Evolutionary conservation across 768 basidiomycete genomes (phyloP), one percentile per base, ranked within the genome.

Genomic region (Galerina marginata): DNA sequence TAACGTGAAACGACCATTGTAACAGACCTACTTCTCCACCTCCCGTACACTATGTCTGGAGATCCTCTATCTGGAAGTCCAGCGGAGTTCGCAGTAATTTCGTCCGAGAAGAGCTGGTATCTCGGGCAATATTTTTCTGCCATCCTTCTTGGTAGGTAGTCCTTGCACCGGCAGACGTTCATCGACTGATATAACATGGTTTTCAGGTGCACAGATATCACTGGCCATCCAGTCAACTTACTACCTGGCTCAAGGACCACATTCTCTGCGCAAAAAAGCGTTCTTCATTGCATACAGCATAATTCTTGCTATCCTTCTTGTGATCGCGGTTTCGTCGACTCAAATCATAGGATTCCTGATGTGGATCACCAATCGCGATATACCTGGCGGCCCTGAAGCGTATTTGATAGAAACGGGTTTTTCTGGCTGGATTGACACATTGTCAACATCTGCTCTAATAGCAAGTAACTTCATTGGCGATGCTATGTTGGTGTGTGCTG

Each of bases 161-260:
- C 53, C 11, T 29, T n/a, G 11, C 29, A 33, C 0, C 0, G 9
- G 4, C 26, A 15, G 42, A 55, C 29, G 25, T 20, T 15, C 40
- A 14, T 6, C 29, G 12, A 44, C 20, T 45, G 6, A 55, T 12
- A 2, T 14, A 12, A 44, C 20, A 10, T 43, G 10, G 12, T 16
- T 56, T 25, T 4, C 45, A 56, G 55, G 55, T 6, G 55, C 38
- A 12, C 45, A 56, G 9, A 56, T 56, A 36, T 46, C 55, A 12
- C 37, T 56, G 36, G 25, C n/a, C 45, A 56, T 56, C 9, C 55
- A 56, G 14, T 56, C 55, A 4, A 29, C 44, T 20, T 56, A 56
- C 37, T 56, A 56, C 33, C 55, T 56, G 12, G 55, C 55, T 14
- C 36, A 47, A 9, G 37, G 55, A 14, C 55, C 33, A 6, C n/a